Evolutionary conservation across 768 basidiomycete species (phyloP).

Genomic region (Lactarius hatsudake): DNA sequence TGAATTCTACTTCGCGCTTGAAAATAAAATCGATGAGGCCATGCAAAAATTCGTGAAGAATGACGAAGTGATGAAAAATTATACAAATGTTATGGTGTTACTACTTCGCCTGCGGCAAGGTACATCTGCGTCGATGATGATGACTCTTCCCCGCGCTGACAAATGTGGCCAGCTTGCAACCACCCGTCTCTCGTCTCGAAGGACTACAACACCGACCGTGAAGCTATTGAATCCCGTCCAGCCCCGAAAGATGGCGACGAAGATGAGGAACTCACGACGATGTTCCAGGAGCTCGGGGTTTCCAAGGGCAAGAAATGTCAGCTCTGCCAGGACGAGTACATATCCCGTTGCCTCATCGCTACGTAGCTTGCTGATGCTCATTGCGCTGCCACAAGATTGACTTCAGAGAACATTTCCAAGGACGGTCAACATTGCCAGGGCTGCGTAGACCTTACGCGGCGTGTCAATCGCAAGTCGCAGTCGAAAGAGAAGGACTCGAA

Average conservation of each 20-base stretch:
- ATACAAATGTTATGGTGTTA: conserved; percentile 67
- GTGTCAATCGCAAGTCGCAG: conserved; percentile 44
- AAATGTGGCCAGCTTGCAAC: conserved; percentile 65
- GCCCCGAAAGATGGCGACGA: conserved; percentile 53
- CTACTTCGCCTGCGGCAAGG: conserved; percentile 89
- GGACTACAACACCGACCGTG: conserved; percentile 68
- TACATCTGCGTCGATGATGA: conserved; percentile 29
- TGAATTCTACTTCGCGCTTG: conserved; percentile 73
- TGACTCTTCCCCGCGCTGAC: neutral
- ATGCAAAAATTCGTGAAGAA: conserved; percentile 56
- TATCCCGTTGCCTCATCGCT: conserved; percentile 22
- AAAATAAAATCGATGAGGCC: conserved; percentile 59
- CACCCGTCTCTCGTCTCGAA: conserved; percentile 82
- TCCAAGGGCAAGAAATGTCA: conserved; percentile 61
- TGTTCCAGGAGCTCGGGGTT: conserved; percentile 70
- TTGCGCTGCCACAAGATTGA: conserved; percentile 36
- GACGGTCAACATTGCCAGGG: conserved; percentile 53
- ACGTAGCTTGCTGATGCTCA: neutral
- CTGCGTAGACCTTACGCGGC: conserved; percentile 54
- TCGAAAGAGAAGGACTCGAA: conserved; percentile 31
- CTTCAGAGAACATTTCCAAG: conserved; percentile 38
- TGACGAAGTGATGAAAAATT: conserved; percentile 51
- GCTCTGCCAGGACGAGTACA: conserved; percentile 71
- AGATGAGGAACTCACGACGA: conserved; percentile 66
- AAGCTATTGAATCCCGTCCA: conserved; percentile 68